Evolutionary conservation across 2,329 filamentous ascomycete genomes (phyloP).

Genomic region (Pestalotiopsis sp.): DNA sequence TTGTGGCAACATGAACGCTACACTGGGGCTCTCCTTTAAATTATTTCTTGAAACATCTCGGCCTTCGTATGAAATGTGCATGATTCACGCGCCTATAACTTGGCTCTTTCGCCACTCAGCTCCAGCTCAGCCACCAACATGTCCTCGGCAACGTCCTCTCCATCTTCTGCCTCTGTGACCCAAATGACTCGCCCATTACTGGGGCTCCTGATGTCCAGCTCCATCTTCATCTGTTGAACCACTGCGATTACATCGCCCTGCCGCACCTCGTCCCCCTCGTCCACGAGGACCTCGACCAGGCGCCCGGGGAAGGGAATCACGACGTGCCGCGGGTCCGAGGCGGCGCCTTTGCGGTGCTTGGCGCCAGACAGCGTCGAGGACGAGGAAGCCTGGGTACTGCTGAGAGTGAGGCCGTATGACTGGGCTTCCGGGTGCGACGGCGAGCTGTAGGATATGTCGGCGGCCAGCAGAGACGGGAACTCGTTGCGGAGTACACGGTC

Average conservation of each 20-base stretch:
- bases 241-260: constrained; percentile 56
- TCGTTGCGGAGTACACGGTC: constrained; percentile 57
- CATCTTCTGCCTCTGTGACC: constrained; percentile 52
- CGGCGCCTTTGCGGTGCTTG: constrained; percentile 48
- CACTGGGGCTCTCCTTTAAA: no score
- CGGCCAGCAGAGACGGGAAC: constrained; percentile 55
- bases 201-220: constrained; percentile 58
- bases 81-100: not conserved
- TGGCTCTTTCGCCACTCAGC: not conserved
- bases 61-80: no score
- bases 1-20: no score
- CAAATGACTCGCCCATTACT: constrained; percentile 48
- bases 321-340: constrained; percentile 49
- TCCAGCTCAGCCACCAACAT: constrained; percentile 37
- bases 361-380: constrained; percentile 45
- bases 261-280: constrained; percentile 47
- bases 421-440: constrained; percentile 21
- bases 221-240: constrained; percentile 70
- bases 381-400: constrained; percentile 35
- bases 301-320: constrained; percentile 59
- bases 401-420: constrained; percentile 4
- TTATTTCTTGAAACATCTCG: no score
- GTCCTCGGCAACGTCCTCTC: constrained; percentile 56
- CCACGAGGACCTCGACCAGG: constrained; percentile 58
- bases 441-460: constrained; percentile 50